phyloP scores from a whole-genome alignment of 495 filamentous ascomycete species.

The Oidiodendron maius region DNA sequence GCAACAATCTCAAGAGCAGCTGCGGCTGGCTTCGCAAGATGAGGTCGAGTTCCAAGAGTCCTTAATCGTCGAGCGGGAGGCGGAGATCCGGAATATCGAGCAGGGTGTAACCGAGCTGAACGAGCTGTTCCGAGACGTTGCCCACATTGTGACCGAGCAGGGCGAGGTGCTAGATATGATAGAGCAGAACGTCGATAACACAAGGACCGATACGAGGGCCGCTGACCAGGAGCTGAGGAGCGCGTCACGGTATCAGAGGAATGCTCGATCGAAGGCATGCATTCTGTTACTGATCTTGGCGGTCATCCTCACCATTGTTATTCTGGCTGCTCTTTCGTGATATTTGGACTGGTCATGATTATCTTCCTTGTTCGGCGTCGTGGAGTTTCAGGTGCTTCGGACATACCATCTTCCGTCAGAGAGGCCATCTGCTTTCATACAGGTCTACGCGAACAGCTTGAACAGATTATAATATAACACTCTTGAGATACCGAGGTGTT shows the following conservation, averaged over 20 bases:
- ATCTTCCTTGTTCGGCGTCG: no score
- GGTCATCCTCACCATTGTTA: constrained; percentile 79
- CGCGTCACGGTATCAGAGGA: constrained; percentile 87
- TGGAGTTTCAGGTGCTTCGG: no score
- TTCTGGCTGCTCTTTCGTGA: constrained; percentile 75
- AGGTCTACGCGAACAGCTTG: no score
- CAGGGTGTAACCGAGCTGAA: constrained; percentile 92
- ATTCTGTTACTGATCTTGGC: constrained; percentile 87
- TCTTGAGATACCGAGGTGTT: no score
- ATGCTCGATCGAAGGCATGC: constrained; percentile 84
- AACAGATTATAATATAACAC: no score
- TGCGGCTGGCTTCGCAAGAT: constrained; percentile 80
- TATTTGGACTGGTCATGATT: no score
- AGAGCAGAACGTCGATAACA: constrained; percentile 75
- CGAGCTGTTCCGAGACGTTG: constrained; percentile 93
- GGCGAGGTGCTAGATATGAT: constrained; percentile 87
- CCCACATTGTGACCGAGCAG: constrained; percentile 92
- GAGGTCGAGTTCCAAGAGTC: constrained; percentile 98
- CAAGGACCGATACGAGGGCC: constrained; percentile 70
- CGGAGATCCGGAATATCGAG: constrained; percentile 95
- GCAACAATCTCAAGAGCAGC: constrained; percentile 69
- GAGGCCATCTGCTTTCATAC: no score
- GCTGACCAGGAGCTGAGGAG: constrained; percentile 78
- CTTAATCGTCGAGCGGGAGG: constrained; percentile 89
- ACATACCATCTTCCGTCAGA: no score